Conservation (phyloP, 2,329 filamentous ascomycete genomes). For the Aureobasidium sp. region DNA sequence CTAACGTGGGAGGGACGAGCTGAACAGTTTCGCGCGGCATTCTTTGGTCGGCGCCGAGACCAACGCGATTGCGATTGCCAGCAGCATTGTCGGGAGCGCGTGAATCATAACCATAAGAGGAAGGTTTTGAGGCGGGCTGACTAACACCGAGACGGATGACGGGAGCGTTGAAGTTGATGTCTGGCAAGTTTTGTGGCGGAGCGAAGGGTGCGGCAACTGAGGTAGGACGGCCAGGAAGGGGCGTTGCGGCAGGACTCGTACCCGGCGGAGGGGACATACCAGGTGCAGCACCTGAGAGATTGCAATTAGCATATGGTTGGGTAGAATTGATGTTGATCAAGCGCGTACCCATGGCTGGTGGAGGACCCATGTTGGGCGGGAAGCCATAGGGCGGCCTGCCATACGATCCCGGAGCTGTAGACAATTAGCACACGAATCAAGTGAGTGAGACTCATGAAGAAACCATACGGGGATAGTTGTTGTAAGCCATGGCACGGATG, state of each 20-base stretch:
- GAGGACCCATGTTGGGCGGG: slow-evolving; percentile 62
- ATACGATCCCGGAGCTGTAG: slow-evolving; percentile 51
- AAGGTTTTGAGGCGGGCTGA: slow-evolving; percentile 45
- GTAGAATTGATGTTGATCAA: not conserved
- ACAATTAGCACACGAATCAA: not conserved
- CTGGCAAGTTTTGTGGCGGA: slow-evolving; percentile 84
- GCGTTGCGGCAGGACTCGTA: slow-evolving; percentile 65
- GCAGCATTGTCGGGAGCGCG: slow-evolving; percentile 32
- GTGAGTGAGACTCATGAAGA: not conserved
- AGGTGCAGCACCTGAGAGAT: slow-evolving; percentile 46
- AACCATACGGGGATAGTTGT: slow-evolving; percentile 24
- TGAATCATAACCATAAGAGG: slow-evolving; percentile 24
- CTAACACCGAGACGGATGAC: slow-evolving; percentile 88
- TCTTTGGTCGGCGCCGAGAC: slow-evolving; percentile 37
- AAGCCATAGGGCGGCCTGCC: slow-evolving; percentile 57
- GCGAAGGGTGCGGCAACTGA: slow-evolving; percentile 78
- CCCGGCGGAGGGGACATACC: slow-evolving; percentile 73
- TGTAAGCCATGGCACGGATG: slow-evolving; percentile 27
- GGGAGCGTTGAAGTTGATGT: slow-evolving; percentile 96
- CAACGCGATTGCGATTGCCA: slow-evolving; percentile 47
- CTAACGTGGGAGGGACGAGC: slow-evolving; percentile 72
- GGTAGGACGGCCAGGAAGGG: slow-evolving; percentile 47
- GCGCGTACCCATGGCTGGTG: slow-evolving; percentile 71
- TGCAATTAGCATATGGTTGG: not conserved
- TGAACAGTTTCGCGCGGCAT: slow-evolving; percentile 56